These are phyloP conservation scores for Suillus alpinus DNA, from an alignment of 768 basidiomycete genomes.

Conservation along the genomic window DNA sequence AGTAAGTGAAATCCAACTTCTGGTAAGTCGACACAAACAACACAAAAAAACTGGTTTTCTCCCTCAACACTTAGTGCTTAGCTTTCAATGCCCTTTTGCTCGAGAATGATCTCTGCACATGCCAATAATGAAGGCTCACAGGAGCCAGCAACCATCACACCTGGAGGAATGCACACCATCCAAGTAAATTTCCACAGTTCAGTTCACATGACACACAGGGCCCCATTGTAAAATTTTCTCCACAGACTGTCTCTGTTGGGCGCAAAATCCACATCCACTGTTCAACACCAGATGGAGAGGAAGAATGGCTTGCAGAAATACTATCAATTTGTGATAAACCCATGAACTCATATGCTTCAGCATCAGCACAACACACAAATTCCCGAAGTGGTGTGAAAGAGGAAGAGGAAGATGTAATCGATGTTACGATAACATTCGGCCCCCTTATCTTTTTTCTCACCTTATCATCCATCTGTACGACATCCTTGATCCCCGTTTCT, in stretches of 20 bases:
- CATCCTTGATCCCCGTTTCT: too few species aligned
- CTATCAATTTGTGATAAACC: slow-evolving; percentile 91
- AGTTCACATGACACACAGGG: slow-evolving; percentile 26
- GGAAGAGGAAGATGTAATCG: slow-evolving; percentile 51
- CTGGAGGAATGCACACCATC: slow-evolving; percentile 74
- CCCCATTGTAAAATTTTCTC: slow-evolving; percentile 20
- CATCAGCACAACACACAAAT: slow-evolving; percentile 36
- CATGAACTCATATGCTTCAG: slow-evolving; percentile 49
- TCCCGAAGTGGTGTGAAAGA: slow-evolving; percentile 38
- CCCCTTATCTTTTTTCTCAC: too few species aligned
- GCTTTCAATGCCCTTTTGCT: neutral
- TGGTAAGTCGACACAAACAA: slow-evolving; percentile 1
- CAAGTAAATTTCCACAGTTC: slow-evolving; percentile 46
- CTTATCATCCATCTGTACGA: too few species aligned
- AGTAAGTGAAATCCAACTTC: slow-evolving; percentile 1
- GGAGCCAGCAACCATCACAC: slow-evolving; percentile 62
- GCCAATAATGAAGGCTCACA: slow-evolving; percentile 32
- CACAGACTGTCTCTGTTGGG: slow-evolving; percentile 82
- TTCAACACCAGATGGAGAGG: slow-evolving; percentile 67
- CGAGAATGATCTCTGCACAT: slow-evolving; percentile 29
- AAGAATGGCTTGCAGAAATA: slow-evolving; percentile 94
- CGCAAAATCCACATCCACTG: slow-evolving; percentile 94
- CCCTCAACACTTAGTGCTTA: neutral
- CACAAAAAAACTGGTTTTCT: neutral
- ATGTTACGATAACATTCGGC: too few species aligned